These are phyloP conservation scores for Neolentinus lepideus DNA, from an alignment of 1,284 basidiomycete genomes.

Conservation along the genomic window DNA sequence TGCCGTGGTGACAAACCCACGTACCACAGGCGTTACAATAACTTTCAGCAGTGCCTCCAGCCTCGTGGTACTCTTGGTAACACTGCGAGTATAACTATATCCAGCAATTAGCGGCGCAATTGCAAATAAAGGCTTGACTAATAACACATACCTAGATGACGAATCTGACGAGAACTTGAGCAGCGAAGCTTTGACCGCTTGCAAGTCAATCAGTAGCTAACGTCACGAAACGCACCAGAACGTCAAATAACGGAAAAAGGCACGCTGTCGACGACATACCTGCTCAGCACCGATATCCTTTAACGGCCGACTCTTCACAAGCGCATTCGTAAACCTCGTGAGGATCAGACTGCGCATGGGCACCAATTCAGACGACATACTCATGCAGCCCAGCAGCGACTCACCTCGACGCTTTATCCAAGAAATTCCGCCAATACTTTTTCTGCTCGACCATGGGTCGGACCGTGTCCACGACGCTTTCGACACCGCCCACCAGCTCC, in stretches of 20 bases:
- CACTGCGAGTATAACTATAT: conserved; percentile 69
- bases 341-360: conserved; percentile 63
- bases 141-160: conserved; percentile 45
- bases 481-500: conserved; percentile 63
- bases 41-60: conserved; percentile 92
- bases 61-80: conserved; percentile 74
- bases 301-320: conserved; percentile 84
- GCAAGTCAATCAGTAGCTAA: conserved; percentile 89
- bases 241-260: conserved; percentile 4
- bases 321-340: conserved; percentile 78
- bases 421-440: conserved; percentile 86
- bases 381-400: conserved; percentile 5
- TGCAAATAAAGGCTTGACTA: conserved; percentile 5
- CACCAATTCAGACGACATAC: conserved; percentile 1
- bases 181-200: conserved; percentile 77
- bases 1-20: conserved; percentile 2
- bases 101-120: conserved; percentile 8
- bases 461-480: conserved; percentile 58
- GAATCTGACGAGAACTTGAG: conserved; percentile 75
- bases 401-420: conserved; percentile 87
- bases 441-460: conserved; percentile 83
- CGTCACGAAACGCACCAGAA: not conserved
- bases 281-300: conserved; percentile 91
- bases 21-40: conserved; percentile 82
- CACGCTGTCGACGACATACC: conserved; percentile 32